A percentile compares a stretch with the other conserved stretches of the same genome.
Evolutionary conservation across 192 early-diverging fungal species (phyloP).

Genomic region (Backusella tuberculispora): DNA sequence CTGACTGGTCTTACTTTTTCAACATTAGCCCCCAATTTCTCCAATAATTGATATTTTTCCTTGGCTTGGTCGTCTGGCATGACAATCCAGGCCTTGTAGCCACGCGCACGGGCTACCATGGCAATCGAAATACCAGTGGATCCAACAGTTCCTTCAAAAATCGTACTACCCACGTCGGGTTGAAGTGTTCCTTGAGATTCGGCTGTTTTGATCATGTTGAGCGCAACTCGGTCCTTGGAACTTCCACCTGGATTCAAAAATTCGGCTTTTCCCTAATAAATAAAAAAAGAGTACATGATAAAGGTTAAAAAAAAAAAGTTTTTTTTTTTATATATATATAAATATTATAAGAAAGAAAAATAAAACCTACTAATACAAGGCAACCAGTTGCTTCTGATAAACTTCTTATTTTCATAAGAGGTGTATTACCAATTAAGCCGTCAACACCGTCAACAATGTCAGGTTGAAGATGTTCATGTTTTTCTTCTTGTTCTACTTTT

Average conservation of each 20-base stretch:
- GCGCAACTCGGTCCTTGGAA: conserved; percentile 92
- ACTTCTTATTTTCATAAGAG: conserved; percentile 83
- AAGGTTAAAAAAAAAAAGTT: too few relatives aligned
- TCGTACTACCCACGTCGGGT: conserved; percentile 74
- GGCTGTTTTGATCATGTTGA: conserved; percentile 81
- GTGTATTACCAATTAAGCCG: conserved; percentile 91
- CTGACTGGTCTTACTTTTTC: conserved; percentile 91
- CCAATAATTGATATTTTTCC: conserved; percentile 88
- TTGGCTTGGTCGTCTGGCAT: conserved; percentile 94
- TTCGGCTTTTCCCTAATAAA: conserved; percentile 48
- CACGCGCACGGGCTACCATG: conserved; percentile 84
- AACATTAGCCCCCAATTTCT: conserved; percentile 82
- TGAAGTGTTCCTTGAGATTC: conserved; percentile 68
- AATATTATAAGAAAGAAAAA: too few relatives aligned
- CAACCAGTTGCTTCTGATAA: conserved; percentile 92
- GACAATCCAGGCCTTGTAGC: conserved; percentile 93
- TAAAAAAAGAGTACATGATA: background rate
- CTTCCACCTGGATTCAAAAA: conserved; percentile 93
- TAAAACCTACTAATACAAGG: conserved; percentile 68
- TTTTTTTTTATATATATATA: too few relatives aligned
- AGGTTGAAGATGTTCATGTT: background rate
- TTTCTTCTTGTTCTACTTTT: background rate
- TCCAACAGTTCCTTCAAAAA: conserved; percentile 96
- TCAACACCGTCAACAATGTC: conserved; percentile 69
- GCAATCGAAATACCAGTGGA: conserved; percentile 97